These are phyloP conservation scores for Citrullus amarus DNA, from an alignment of 306 rosid species.

Conservation along the genomic window DNA sequence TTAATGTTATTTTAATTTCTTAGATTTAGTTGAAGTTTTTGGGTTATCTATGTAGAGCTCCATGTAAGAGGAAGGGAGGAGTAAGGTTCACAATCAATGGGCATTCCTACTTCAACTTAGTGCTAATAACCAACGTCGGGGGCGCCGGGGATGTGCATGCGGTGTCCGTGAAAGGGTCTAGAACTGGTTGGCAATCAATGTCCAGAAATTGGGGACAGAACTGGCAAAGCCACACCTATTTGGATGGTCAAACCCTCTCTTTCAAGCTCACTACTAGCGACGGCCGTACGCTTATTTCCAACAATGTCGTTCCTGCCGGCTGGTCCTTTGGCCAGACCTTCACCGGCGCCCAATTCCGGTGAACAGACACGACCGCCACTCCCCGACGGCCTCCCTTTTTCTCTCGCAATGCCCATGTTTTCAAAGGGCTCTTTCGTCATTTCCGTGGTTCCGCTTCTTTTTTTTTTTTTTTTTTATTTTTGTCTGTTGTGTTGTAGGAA, in stretches of 20 bases:
- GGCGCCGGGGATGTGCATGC: constrained; percentile 55
- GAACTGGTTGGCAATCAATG: constrained; percentile 44
- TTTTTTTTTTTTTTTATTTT: neutral
- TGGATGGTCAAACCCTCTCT: constrained; percentile 44
- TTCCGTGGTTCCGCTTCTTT: neutral
- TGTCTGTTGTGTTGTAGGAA: neutral
- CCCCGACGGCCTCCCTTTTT: too few relatives aligned
- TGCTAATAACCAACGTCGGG: constrained; percentile 53
- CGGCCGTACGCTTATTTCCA: constrained; percentile 32
- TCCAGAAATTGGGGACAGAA: constrained; percentile 73
- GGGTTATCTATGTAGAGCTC: constrained; percentile 14
- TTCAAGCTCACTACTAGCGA: constrained; percentile 51
- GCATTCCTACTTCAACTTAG: constrained; percentile 59
- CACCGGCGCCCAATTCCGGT: constrained; percentile 44
- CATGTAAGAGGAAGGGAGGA: constrained; percentile 58
- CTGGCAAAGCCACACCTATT: constrained; percentile 54
- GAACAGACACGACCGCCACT: neutral
- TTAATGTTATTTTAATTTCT: too few relatives aligned
- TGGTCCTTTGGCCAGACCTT: constrained; percentile 70
- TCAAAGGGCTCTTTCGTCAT: neutral
- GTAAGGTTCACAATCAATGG: constrained; percentile 62
- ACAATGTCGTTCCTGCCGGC: constrained; percentile 39
- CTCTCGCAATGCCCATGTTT: neutral
- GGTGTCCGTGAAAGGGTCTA: constrained; percentile 41
- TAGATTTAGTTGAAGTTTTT: too few relatives aligned